Evolutionary conservation across 2,329 filamentous ascomycete genomes (phyloP), one percentile per base, ranked within the genome.

Genomic region (Zarea fungicola): DNA sequence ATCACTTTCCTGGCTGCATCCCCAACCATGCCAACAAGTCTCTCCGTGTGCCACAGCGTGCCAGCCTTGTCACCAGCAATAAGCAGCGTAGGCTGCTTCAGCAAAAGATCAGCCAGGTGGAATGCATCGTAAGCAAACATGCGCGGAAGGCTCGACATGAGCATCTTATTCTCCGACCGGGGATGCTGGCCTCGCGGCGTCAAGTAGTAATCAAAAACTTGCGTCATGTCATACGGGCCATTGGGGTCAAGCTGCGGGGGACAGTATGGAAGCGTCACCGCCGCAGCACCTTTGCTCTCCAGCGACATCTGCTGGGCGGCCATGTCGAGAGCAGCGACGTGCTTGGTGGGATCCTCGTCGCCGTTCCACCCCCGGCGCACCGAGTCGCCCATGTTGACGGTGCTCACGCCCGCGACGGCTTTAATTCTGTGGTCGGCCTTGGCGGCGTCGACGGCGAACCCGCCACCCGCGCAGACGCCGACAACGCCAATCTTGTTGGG

Each of bases 391-490:
- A 66, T 54, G 50, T 60, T 61, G 2, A 61, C 62, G 2, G 56
- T 58, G 18, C 53, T 58, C 1, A 61, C 46, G 3, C 62, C 65
- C 5, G 64, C 68, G 13, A 65, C 54, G 7, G 66, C 67, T 49
- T 63, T 65, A 53, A 72, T 64, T 7, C 68, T 66, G 7, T 48
- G 34, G 42, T 71, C 63, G 5, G 61, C 60, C 42, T 66, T 60
- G 14, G 69, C 61, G 2, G 67, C 64, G 43, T 59, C 62, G 6
- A 60, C 51, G 1, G 56, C 61, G 46, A 69, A 71, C 10, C 64
- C 65, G 14, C 69, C 68, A 1, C 60, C 58, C 1, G 62, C 65
- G 48, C 68, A 71, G 41, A 72, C 66, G 2, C 69, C 69, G 2
- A 72, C 54, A 1, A 61, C 59, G 6, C 59, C 66, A 29, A 71